Conservation (phyloP, 352 stramenopile species). For the Phytophthora pistaciae region DNA sequence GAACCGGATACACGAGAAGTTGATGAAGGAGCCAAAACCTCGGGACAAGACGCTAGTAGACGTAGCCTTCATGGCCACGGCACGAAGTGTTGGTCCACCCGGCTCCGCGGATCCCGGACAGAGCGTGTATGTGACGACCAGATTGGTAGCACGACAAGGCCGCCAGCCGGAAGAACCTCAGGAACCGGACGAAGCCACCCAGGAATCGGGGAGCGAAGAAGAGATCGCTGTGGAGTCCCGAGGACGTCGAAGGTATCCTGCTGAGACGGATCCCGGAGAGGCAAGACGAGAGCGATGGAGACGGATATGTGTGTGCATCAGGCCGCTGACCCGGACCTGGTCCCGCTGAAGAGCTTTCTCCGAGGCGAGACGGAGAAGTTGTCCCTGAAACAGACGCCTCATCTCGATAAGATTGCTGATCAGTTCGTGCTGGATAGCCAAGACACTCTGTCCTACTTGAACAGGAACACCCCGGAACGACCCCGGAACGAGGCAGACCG, state of each 20-base stretch:
- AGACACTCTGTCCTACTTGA: slow-evolving; percentile 1
- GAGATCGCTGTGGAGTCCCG: not conserved
- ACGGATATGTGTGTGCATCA: not conserved
- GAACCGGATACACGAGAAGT: slow-evolving; percentile 5
- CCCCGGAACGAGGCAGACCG: not conserved
- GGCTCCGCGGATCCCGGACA: not conserved
- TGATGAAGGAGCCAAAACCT: not conserved
- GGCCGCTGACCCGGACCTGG: not conserved
- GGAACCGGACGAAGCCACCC: not conserved
- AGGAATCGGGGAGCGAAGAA: not conserved
- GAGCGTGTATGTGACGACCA: not conserved
- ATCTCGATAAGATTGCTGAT: not conserved
- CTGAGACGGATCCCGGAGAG: not conserved
- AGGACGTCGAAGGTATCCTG: no score
- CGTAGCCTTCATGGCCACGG: not conserved
- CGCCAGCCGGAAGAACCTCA: no score
- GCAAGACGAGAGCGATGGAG: slow-evolving; percentile 2
- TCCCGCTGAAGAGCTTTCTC: not conserved
- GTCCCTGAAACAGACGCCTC: not conserved
- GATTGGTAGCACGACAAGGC: not conserved
- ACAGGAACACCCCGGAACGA: not conserved
- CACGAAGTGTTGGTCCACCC: not conserved
- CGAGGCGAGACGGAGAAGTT: not conserved
- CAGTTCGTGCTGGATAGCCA: slow-evolving; percentile 9
- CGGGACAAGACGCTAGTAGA: not conserved